Evolutionary conservation across 2,329 filamentous ascomycete species (phyloP).

Genomic region (Stenocarpella maydis): DNA sequence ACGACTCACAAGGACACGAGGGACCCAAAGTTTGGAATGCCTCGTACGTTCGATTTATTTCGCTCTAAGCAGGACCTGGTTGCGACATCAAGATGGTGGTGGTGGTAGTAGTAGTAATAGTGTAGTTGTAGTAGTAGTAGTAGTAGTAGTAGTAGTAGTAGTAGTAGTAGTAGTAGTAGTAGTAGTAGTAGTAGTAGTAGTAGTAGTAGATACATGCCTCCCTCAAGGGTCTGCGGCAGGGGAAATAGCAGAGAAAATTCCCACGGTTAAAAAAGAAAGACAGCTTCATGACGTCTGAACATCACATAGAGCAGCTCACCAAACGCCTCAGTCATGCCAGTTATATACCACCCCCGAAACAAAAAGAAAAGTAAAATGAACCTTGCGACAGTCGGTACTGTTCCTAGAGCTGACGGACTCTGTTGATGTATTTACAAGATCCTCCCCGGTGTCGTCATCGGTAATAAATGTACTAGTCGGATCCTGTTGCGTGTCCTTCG

Average conservation of each 20-base stretch:
- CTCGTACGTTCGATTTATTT: constrained; percentile 14
- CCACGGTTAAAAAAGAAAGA: background rate
- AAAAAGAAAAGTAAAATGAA: background rate
- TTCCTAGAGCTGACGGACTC: constrained; percentile 9
- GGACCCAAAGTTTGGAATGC: background rate
- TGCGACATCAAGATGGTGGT: background rate
- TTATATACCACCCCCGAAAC: constrained; percentile 14
- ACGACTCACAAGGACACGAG: background rate
- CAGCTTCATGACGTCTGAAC: constrained; percentile 24
- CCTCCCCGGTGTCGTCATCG: background rate
- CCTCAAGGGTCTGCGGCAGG: background rate
- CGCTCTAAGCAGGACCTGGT: constrained; percentile 14
- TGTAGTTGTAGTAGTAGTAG: too few relatives aligned
- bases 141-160: too few relatives aligned
- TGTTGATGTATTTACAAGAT: constrained; percentile 26
- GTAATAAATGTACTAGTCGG: constrained; percentile 27
- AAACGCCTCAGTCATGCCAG: constrained; percentile 36
- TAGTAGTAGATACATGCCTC: constrained; percentile 1
- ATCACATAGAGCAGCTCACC: constrained; percentile 23
- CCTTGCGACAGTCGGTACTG: constrained; percentile 2
- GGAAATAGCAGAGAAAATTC: background rate
- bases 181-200: too few relatives aligned
- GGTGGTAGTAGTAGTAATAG: background rate
- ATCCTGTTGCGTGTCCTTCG: constrained; percentile 25
- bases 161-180: too few relatives aligned